A percentile compares a stretch with the other conserved stretches of the same genome.
Evolutionary conservation across 169 alveolate species (phyloP).

Genomic region (Pseudocohnilembus persalinus): DNA sequence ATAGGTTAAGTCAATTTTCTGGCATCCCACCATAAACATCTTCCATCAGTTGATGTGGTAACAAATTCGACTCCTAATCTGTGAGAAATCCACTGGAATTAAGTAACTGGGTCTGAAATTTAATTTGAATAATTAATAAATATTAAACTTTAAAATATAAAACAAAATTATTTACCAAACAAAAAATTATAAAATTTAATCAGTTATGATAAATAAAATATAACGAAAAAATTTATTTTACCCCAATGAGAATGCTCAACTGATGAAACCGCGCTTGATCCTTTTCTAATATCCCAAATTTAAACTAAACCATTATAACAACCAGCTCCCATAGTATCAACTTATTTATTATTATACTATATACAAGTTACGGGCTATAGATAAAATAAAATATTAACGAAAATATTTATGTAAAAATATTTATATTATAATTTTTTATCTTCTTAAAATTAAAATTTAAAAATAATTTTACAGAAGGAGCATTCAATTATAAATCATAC

Average conservation of each 20-base stretch:
- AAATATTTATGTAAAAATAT: too few species aligned
- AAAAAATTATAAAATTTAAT: too few species aligned
- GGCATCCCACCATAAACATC: slow-evolving; percentile 92
- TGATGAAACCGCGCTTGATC: slow-evolving; percentile 73
- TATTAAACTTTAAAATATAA: too few species aligned
- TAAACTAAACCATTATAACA: slow-evolving; percentile 90
- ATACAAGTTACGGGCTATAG: slow-evolving; percentile 46
- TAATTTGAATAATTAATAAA: too few species aligned
- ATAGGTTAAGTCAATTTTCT: slow-evolving; percentile 81
- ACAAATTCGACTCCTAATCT: slow-evolving; percentile 91
- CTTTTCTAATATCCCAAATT: slow-evolving; percentile 85
- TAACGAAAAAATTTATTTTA: not conserved
- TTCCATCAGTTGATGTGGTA: slow-evolving; percentile 90
- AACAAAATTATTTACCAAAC: too few species aligned
- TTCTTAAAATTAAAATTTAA: too few species aligned
- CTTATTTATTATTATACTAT: slow-evolving; percentile 84
- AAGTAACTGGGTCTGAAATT: slow-evolving; percentile 87
- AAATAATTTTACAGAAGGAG: slow-evolving; percentile 47
- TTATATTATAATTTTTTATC: too few species aligned
- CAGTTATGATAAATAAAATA: too few species aligned
- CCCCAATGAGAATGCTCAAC: slow-evolving; percentile 87
- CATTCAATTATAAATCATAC: slow-evolving; percentile 74
- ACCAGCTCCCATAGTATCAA: slow-evolving; percentile 90
- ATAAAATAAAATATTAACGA: too few species aligned
- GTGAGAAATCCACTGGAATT: slow-evolving; percentile 90